Conservation (phyloP, 306 rosid species). For the Argentina anserina region DNA sequence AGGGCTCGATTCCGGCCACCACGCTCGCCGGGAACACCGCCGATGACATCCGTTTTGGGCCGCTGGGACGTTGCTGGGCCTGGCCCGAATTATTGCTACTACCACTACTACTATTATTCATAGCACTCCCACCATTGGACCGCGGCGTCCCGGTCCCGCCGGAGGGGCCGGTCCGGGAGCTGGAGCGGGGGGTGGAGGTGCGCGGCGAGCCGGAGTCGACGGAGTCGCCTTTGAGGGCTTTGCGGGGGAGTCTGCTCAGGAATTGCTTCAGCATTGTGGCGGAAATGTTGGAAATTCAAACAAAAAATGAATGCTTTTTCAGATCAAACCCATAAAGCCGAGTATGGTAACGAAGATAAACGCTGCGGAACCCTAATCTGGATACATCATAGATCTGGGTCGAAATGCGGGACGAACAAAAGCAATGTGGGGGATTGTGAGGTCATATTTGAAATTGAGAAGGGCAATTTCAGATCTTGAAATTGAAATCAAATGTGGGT, state of each 20-base stretch:
- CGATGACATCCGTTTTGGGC: slow-evolving; percentile 56
- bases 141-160: slow-evolving; percentile 20
- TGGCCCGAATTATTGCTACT: slow-evolving; percentile 19
- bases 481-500: slow-evolving; percentile 5
- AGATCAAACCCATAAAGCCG: slow-evolving; percentile 42
- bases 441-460: slow-evolving; percentile 31
- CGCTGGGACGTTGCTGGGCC: slow-evolving; percentile 18
- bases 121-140: slow-evolving; percentile 32
- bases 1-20: slow-evolving; percentile 68
- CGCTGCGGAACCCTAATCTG: slow-evolving; percentile 44
- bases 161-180: slow-evolving; percentile 35
- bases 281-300: slow-evolving; percentile 8
- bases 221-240: slow-evolving; percentile 55
- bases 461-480: slow-evolving; percentile 44
- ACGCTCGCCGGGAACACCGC: slow-evolving; percentile 86
- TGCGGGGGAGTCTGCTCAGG: slow-evolving; percentile 79
- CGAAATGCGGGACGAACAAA: slow-evolving; percentile 3
- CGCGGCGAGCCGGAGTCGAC: slow-evolving; percentile 51
- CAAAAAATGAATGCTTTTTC: slow-evolving; percentile 12
- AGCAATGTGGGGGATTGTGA: slow-evolving; percentile 29
- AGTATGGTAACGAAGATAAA: neutral
- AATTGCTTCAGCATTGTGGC: slow-evolving; percentile 84
- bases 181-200: slow-evolving; percentile 33
- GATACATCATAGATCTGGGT: slow-evolving; percentile 39
- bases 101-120: neutral